phyloP scores from a whole-genome alignment of 108 stramenopile genomes.

The Aurantiochytrium sp. region DNA sequence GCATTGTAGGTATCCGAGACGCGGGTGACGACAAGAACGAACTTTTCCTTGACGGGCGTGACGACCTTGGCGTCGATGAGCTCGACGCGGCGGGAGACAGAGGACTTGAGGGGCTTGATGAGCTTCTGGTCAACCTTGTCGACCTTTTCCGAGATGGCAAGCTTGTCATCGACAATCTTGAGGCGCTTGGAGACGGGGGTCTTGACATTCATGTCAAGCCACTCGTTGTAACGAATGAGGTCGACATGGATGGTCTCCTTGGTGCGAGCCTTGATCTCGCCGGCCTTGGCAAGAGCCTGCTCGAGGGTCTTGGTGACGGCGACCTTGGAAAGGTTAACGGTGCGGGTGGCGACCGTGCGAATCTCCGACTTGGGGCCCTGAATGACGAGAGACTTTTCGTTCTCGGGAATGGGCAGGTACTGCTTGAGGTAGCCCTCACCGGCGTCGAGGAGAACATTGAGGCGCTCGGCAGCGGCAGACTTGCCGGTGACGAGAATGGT shows the following conservation, averaged over 20 bases:
- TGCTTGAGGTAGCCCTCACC: conserved; percentile 1
- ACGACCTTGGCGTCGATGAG: neutral
- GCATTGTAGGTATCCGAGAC: neutral
- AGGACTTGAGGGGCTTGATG: neutral
- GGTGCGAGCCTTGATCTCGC: neutral
- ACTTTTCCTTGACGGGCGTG: neutral
- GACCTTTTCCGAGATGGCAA: neutral
- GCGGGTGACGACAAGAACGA: neutral
- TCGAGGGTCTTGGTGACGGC: neutral
- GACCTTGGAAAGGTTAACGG: neutral
- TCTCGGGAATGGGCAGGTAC: neutral
- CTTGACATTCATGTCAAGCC: conserved; percentile 1
- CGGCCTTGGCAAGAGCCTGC: neutral
- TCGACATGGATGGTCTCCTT: neutral
- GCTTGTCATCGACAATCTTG: neutral
- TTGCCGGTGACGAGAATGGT: neutral
- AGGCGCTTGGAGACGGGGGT: neutral
- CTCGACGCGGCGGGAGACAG: neutral
- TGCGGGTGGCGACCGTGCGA: neutral
- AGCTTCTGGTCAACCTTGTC: conserved; percentile 14
- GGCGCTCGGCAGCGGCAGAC: neutral
- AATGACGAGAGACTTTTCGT: neutral
- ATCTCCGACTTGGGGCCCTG: neutral
- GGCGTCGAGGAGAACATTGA: neutral
- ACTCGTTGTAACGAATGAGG: neutral